These are phyloP conservation scores for Cordyceps militaris DNA, from an alignment of 2,329 filamentous ascomycete species.

Conservation along the genomic window DNA sequence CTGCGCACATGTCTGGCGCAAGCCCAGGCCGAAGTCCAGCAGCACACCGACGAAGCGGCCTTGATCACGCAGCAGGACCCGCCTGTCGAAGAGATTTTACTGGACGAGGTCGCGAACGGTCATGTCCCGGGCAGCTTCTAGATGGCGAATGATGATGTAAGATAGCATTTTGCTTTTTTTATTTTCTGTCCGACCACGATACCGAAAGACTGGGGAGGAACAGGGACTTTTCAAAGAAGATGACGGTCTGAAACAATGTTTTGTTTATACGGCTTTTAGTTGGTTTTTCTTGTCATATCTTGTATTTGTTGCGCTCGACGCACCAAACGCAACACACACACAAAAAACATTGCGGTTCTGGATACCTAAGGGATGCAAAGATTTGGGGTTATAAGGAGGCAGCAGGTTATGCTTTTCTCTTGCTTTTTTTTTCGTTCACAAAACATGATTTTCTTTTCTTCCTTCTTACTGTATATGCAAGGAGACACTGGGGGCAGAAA, in stretches of 20 bases:
- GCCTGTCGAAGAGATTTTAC: not conserved
- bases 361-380: not conserved
- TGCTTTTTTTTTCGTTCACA: not conserved
- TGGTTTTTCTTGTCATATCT: not conserved
- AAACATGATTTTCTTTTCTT: not conserved
- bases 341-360: not conserved
- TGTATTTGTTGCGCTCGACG: not conserved
- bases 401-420: not conserved
- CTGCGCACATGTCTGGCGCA: constrained; percentile 31
- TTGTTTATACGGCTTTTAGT: not conserved
- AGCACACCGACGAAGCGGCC: constrained; percentile 23
- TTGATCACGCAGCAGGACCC: not conserved
- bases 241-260: not conserved
- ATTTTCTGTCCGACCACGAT: not conserved
- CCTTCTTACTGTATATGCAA: not conserved
- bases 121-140: constrained; percentile 8
- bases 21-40: constrained; percentile 29
- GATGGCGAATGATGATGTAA: constrained; percentile 6
- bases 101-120: constrained; percentile 13
- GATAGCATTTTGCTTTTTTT: not conserved
- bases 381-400: not conserved
- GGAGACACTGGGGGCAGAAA: not conserved
- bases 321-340: not conserved
- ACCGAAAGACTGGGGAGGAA: not conserved
- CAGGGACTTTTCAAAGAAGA: not conserved